Conservation (phyloP, 2,329 filamentous ascomycete genomes). For the Xylaria sp. region DNA sequence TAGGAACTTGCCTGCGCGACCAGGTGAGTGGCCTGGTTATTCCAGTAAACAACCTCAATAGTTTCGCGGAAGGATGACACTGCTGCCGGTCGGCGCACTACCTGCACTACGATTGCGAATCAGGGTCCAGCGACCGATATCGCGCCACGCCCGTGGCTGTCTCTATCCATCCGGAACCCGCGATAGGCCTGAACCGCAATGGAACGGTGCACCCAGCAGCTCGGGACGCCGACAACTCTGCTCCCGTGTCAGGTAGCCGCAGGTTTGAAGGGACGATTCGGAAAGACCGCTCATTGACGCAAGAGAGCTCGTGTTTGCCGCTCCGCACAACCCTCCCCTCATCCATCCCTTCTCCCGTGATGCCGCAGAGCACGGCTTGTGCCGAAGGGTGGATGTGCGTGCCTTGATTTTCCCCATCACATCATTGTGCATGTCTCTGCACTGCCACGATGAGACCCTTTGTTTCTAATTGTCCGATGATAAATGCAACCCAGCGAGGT, state of each 20-base stretch:
- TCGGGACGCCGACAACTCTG: slow-evolving; percentile 4
- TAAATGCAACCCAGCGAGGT: slow-evolving; percentile 21
- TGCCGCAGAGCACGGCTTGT: slow-evolving; percentile 19
- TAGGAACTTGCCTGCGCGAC: not conserved
- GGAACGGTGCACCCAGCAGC: slow-evolving; percentile 14
- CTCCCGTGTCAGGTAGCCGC: slow-evolving; percentile 13
- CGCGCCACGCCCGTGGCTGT: not conserved
- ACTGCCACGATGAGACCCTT: slow-evolving; percentile 29
- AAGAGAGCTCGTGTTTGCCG: slow-evolving; percentile 26
- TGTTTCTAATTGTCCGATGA: slow-evolving; percentile 19
- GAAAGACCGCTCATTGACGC: slow-evolving; percentile 18
- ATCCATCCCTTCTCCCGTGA: slow-evolving; percentile 16
- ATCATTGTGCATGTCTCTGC: slow-evolving; percentile 27
- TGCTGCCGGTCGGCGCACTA: not conserved
- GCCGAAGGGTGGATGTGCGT: slow-evolving; percentile 18
- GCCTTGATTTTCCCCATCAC: slow-evolving; percentile 21
- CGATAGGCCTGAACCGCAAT: slow-evolving; percentile 1
- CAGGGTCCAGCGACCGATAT: not conserved
- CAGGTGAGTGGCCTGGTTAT: not conserved
- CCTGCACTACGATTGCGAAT: not conserved
- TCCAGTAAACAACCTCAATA: not conserved
- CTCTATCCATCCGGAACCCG: slow-evolving; percentile 4
- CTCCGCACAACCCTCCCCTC: slow-evolving; percentile 2
- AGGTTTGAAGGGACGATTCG: slow-evolving; percentile 7
- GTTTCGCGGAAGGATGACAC: not conserved